These are phyloP conservation scores for Aspergillus ruber DNA, from an alignment of 2,329 filamentous ascomycete species.

Conservation along the genomic window DNA sequence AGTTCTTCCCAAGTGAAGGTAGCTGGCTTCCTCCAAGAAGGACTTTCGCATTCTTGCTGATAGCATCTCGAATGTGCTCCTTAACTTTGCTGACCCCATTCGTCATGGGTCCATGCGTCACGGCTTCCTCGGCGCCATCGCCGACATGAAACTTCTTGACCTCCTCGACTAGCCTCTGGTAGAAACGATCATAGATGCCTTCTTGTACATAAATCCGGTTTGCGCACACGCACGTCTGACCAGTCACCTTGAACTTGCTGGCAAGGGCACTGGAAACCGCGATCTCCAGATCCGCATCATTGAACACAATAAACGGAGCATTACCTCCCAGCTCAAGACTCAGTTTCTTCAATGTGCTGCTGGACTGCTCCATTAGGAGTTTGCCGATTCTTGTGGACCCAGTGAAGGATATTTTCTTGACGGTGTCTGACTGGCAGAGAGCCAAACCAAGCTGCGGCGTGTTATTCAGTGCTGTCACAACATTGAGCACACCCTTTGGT, in stretches of 20 bases:
- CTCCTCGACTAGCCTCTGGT: conserved; percentile 44
- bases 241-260: conserved; percentile 83
- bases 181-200: conserved; percentile 45
- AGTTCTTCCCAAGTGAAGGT: conserved; percentile 68
- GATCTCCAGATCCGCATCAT: conserved; percentile 69
- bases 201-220: conserved; percentile 46
- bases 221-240: conserved; percentile 87
- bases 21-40: conserved; percentile 66
- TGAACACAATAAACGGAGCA: conserved; percentile 89
- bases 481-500: conserved; percentile 78
- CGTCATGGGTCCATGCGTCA: conserved; percentile 46
- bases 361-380: conserved; percentile 80
- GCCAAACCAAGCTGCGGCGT: conserved; percentile 62
- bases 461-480: conserved; percentile 70
- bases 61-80: conserved; percentile 68
- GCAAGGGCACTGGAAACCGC: conserved; percentile 73
- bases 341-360: conserved; percentile 70
- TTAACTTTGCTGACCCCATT: conserved; percentile 73
- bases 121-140: conserved; percentile 30
- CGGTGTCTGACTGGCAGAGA: conserved; percentile 37
- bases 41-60: conserved; percentile 65
- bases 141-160: conserved; percentile 40
- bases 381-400: conserved; percentile 60
- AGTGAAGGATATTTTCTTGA: conserved; percentile 93
- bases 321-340: conserved; percentile 90